These are phyloP conservation scores for Chamaecyparis obtusa DNA, from an alignment of 75 land plant genomes.

Conservation along the genomic window DNA sequence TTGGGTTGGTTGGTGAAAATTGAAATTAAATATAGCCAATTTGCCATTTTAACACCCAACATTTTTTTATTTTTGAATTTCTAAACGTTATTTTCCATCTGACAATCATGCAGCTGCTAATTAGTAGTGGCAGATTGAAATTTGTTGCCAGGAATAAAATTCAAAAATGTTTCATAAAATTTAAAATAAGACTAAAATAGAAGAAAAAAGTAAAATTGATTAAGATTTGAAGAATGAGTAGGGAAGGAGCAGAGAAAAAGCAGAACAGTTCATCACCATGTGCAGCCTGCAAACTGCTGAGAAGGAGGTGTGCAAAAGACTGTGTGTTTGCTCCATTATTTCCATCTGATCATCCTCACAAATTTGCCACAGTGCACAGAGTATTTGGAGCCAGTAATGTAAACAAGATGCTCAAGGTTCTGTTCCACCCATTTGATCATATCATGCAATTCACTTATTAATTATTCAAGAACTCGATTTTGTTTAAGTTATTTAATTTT, in stretches of 20 bases:
- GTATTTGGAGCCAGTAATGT: slow-evolving; percentile 22
- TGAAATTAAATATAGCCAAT: not conserved
- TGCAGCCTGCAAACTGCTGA: slow-evolving; percentile 21
- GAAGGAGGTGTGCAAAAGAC: slow-evolving; percentile 15
- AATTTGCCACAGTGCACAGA: slow-evolving; percentile 17
- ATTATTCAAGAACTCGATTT: too few relatives aligned
- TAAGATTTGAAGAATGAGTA: not conserved
- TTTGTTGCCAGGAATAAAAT: too few relatives aligned
- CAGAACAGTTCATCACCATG: slow-evolving; percentile 6
- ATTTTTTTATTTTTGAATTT: not conserved
- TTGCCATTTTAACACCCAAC: not conserved
- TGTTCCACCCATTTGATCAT: not conserved
- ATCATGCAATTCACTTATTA: too few relatives aligned
- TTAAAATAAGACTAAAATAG: too few relatives aligned
- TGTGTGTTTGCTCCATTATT: slow-evolving; percentile 19
- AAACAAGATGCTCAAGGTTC: slow-evolving; percentile 19
- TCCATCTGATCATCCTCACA: slow-evolving; percentile 19
- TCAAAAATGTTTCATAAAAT: too few relatives aligned
- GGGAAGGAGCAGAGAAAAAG: not conserved
- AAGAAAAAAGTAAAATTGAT: too few relatives aligned
- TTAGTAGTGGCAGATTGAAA: too few relatives aligned
- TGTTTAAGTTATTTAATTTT: too few relatives aligned
- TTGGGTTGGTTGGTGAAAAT: not conserved
- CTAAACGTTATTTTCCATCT: not conserved
- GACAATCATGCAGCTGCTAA: too few relatives aligned